Conservation (phyloP, 108 stramenopile species). For the Cyclotella cryptica region DNA sequence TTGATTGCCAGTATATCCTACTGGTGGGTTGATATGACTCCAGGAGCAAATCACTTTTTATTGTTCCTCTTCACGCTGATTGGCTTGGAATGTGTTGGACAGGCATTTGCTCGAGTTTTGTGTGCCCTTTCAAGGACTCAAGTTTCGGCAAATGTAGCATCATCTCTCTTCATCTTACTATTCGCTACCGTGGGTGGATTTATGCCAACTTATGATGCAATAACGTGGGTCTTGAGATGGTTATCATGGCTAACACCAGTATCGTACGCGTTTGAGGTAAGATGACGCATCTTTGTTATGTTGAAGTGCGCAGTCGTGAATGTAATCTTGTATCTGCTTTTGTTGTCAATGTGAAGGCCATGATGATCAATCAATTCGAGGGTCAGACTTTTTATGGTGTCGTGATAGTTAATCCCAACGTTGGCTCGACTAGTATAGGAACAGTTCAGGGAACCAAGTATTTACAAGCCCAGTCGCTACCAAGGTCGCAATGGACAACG, state of each 20-base stretch:
- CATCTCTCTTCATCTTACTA: slow-evolving; percentile 35
- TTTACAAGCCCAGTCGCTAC: slow-evolving; percentile 17
- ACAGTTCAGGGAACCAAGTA: slow-evolving; percentile 32
- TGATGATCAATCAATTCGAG: slow-evolving; percentile 20
- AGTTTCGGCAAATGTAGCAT: slow-evolving; percentile 47
- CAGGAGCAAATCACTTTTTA: slow-evolving; percentile 45
- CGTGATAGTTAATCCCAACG: slow-evolving; percentile 19
- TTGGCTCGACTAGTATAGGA: slow-evolving; percentile 18
- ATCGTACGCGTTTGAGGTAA: slow-evolving; percentile 50
- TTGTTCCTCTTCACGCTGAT: slow-evolving; percentile 52
- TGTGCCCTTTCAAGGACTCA: slow-evolving; percentile 50
- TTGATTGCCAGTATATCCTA: slow-evolving; percentile 52
- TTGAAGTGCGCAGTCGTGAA: background rate
- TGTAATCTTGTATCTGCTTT: slow-evolving; percentile 17
- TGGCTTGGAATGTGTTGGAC: slow-evolving; percentile 49
- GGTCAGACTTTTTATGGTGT: slow-evolving; percentile 11
- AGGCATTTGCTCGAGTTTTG: slow-evolving; percentile 51
- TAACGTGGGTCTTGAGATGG: slow-evolving; percentile 44
- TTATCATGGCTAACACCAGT: slow-evolving; percentile 52
- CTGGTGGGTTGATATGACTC: slow-evolving; percentile 54
- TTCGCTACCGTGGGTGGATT: slow-evolving; percentile 54
- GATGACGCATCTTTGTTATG: background rate
- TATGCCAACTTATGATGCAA: slow-evolving; percentile 41
- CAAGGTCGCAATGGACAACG: slow-evolving; percentile 22
- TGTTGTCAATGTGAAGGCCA: slow-evolving; percentile 14